These are phyloP conservation scores for Eimeria acervulina DNA, from an alignment of 169 alveolate genomes.

Conservation along the genomic window DNA sequence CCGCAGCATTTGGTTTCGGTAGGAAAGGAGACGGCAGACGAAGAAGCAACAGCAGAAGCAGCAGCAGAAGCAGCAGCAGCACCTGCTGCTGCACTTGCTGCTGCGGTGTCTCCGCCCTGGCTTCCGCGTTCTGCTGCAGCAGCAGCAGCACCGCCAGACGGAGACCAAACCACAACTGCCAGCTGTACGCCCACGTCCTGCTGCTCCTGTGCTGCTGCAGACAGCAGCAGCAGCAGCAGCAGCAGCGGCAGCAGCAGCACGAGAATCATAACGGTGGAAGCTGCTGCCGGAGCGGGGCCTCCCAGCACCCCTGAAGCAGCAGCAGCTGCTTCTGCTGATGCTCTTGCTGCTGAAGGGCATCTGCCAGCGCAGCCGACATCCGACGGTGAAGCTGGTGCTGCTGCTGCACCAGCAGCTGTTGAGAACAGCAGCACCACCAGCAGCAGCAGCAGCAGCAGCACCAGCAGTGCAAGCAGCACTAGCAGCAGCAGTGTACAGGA, in stretches of 20 bases:
- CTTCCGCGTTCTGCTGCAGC: neutral
- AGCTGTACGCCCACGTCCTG: constrained; percentile 39
- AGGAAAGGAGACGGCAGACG: constrained; percentile 14
- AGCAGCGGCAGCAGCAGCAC: too few species aligned
- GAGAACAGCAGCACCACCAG: neutral
- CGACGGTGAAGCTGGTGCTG: neutral
- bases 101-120: constrained; percentile 3
- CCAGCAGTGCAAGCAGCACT: too few species aligned
- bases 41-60: neutral
- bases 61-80: neutral
- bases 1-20: constrained; percentile 6
- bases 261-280: neutral
- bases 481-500: too few species aligned
- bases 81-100: constrained; percentile 5
- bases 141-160: neutral
- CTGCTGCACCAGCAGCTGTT: neutral
- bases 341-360: neutral
- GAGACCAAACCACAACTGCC: constrained; percentile 37
- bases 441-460: neutral
- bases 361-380: neutral
- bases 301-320: neutral
- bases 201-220: constrained; percentile 19
- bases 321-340: constrained; percentile 9
- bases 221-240: too few species aligned
- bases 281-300: neutral